These are phyloP conservation scores for Blakeslea trispora DNA, from an alignment of 371 early-diverging fungal genomes.

Conservation along the genomic window DNA sequence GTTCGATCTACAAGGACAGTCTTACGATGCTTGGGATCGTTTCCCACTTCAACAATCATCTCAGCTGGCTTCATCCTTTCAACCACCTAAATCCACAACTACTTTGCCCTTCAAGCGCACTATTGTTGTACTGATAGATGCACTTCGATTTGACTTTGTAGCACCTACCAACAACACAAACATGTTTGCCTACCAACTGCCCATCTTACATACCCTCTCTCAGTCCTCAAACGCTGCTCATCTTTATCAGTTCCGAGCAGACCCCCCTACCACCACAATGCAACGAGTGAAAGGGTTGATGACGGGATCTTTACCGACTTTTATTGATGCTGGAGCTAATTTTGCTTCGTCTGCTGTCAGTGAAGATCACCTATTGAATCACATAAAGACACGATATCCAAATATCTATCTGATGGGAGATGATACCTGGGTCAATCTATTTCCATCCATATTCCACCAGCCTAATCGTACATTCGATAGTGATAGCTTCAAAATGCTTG, in stretches of 20 bases:
- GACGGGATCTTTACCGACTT: constrained; percentile 89
- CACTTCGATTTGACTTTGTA: constrained; percentile 83
- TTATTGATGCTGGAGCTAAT: constrained; percentile 93
- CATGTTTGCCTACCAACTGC: constrained; percentile 77
- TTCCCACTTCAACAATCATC: constrained; percentile 27
- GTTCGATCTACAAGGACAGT: constrained; percentile 54
- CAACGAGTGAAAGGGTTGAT: constrained; percentile 93
- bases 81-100: not conserved
- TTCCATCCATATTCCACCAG: constrained; percentile 63
- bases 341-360: constrained; percentile 82
- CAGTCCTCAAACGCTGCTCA: constrained; percentile 66
- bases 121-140: constrained; percentile 87
- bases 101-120: constrained; percentile 30
- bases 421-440: constrained; percentile 92
- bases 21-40: constrained; percentile 36
- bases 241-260: constrained; percentile 85
- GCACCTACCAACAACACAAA: constrained; percentile 30
- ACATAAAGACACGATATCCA: constrained; percentile 46
- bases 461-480: constrained; percentile 68
- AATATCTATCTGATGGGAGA: constrained; percentile 81
- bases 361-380: constrained; percentile 84
- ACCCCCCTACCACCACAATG: constrained; percentile 97
- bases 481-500: constrained; percentile 90
- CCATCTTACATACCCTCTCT: constrained; percentile 62
- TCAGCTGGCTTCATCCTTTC: not conserved